Evolutionary conservation across 768 basidiomycete species (phyloP), one percentile per base, ranked within the genome.

Genomic region (Baorangia bicolor): DNA sequence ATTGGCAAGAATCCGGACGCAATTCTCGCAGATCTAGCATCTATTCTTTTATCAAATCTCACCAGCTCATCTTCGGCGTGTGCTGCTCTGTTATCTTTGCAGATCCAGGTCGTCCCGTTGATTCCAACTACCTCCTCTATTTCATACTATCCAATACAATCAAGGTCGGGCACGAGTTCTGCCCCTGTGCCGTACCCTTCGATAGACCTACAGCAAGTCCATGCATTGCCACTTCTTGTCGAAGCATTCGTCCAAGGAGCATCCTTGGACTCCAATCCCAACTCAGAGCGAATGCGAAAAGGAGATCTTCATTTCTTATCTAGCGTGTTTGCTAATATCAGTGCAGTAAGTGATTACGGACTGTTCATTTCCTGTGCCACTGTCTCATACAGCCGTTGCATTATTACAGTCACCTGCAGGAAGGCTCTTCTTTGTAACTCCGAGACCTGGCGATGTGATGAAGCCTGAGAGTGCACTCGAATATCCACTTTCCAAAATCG

Each of bases 31-130:
- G 95, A 98, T 76, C 84, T 98, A 20, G 93, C 94, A 4, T 82
- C 92, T n/a, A 98, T 98, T 96, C 78, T 98, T 2, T 80, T 98
- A 11, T 96, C 94, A n/a, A 98, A 98, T 74, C 75, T 97, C 33
- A 90, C 93, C 10, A 81, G 89, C 5, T 86, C 90, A 41, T 78
- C 89, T 2, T 72, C 81, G 0, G 81, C 89, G 50, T 88, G 90
- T 60, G 75, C 81, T 11, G 69, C 78, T 9, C 70, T 98, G 10
- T 74, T 93, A 6, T 76, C 77, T 2, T 74, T 94, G 41, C 82
- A 82, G 55, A 79, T 97, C 44, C 74, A 84, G 3, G 75, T 94
- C 42, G 77, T 90, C 18, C 71, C 75, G 10, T 78, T 79, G 51
- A 57, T 74, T 8, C 51, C 66, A 23, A 44, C 57, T 25, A 71